These are phyloP conservation scores for Boletus rubroflammeus DNA, from an alignment of 768 basidiomycete genomes.

Conservation along the genomic window DNA sequence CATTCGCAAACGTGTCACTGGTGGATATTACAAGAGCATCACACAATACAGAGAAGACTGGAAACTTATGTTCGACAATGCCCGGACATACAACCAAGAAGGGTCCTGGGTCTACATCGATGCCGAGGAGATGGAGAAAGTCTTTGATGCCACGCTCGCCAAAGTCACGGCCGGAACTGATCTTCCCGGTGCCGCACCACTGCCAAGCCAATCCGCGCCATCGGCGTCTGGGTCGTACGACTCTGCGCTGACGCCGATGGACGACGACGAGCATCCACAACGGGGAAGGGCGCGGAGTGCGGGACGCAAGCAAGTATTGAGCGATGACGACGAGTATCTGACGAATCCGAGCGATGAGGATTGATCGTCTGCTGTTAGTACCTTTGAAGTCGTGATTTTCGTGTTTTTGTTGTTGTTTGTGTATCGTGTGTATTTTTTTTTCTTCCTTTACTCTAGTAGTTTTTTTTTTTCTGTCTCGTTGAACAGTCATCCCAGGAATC, in stretches of 20 bases:
- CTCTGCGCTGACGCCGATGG: slow-evolving; percentile 74
- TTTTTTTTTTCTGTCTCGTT: slow-evolving; percentile 1
- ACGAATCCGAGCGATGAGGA: slow-evolving; percentile 74
- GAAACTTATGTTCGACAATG: slow-evolving; percentile 91
- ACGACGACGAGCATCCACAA: slow-evolving; percentile 68
- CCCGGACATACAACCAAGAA: slow-evolving; percentile 90
- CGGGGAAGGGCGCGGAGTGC: slow-evolving; percentile 55
- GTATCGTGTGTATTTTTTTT: slow-evolving; percentile 16
- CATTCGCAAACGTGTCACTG: slow-evolving; percentile 72
- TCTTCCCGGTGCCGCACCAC: slow-evolving; percentile 65
- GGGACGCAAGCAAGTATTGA: slow-evolving; percentile 70
- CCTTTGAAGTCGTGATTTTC: background rate
- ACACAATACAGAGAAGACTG: slow-evolving; percentile 73
- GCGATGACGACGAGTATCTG: slow-evolving; percentile 62
- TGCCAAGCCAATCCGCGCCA: slow-evolving; percentile 25
- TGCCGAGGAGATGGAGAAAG: slow-evolving; percentile 91
- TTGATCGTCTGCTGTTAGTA: slow-evolving; percentile 19
- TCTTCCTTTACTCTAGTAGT: background rate
- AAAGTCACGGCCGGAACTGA: slow-evolving; percentile 63
- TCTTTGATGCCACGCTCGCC: slow-evolving; percentile 70
- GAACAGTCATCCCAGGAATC: slow-evolving; percentile 1
- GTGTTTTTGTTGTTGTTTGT: slow-evolving; percentile 3
- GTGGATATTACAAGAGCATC: slow-evolving; percentile 70
- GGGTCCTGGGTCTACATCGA: slow-evolving; percentile 94
- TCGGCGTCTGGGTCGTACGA: slow-evolving; percentile 50